Evolutionary conservation across 75 land plant species (phyloP).

Genomic region (Cunninghamia lanceolata): DNA sequence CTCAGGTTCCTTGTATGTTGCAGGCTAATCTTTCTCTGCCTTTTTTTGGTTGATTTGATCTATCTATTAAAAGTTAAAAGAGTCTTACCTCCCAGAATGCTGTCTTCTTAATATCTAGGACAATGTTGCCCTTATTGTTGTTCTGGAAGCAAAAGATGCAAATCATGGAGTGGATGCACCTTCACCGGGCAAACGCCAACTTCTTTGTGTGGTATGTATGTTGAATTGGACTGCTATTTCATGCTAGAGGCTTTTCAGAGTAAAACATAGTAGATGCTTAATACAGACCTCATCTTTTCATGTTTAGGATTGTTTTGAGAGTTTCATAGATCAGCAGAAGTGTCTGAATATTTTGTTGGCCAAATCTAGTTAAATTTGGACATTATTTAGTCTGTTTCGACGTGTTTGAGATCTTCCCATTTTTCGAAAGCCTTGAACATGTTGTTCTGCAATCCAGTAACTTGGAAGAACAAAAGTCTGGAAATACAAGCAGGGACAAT

Average conservation of each 20-base stretch:
- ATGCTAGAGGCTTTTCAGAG: not conserved
- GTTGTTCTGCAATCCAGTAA: not conserved
- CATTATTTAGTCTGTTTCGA: not conserved
- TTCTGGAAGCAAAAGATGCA: slow-evolving; percentile 82
- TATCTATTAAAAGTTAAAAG: not conserved
- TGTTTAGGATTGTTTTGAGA: not conserved
- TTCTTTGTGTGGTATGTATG: slow-evolving; percentile 85
- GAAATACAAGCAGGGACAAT: not conserved
- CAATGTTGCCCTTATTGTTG: slow-evolving; percentile 93
- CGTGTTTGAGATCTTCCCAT: not conserved
- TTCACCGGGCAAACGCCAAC: slow-evolving; percentile 78
- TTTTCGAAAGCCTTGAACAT: not conserved
- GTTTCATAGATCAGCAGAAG: not conserved
- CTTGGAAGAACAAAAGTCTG: not conserved
- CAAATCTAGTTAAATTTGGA: not conserved
- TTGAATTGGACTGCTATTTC: not conserved
- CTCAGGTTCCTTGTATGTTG: not conserved
- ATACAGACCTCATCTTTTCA: not conserved
- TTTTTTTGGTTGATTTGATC: not conserved
- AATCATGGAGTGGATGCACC: slow-evolving; percentile 57
- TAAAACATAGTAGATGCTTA: not conserved
- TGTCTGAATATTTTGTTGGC: not conserved
- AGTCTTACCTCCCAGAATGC: not conserved
- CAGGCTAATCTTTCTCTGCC: not conserved
- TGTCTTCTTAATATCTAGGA: slow-evolving; percentile 48